Conservation (phyloP, 1,284 basidiomycete species). For the Cystobasidiaceae sp. region DNA sequence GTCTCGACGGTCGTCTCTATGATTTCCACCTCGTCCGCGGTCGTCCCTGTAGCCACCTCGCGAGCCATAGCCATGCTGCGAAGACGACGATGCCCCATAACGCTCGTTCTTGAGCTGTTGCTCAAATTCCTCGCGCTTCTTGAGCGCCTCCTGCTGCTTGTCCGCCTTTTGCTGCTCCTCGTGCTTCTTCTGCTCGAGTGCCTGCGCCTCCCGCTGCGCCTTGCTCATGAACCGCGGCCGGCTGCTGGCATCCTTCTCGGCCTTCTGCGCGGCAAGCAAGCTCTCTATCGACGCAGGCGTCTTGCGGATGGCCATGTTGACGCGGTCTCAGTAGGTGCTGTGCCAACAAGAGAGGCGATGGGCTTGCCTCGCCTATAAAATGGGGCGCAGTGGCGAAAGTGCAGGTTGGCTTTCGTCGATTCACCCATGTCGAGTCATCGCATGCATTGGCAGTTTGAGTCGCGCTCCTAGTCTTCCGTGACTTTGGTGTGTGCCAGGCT, state of each 20-base stretch:
- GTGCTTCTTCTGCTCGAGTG: constrained; percentile 77
- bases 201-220: constrained; percentile 78
- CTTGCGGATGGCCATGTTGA: neutral
- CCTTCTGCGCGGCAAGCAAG: constrained; percentile 75
- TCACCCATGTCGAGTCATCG: too few species aligned
- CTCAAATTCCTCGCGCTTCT: constrained; percentile 65
- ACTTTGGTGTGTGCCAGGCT: too few species aligned
- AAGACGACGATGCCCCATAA: constrained; percentile 16
- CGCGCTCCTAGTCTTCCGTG: too few species aligned
- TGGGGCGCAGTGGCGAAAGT: too few species aligned
- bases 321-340: neutral
- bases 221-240: constrained; percentile 85
- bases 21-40: neutral
- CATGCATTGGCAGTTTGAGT: too few species aligned
- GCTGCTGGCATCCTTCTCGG: constrained; percentile 72
- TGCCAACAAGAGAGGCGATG: neutral
- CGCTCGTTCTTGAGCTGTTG: constrained; percentile 65
- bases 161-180: constrained; percentile 56
- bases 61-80: constrained; percentile 4
- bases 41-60: neutral
- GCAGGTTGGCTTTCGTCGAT: too few species aligned
- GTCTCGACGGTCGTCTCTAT: too few species aligned
- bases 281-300: constrained; percentile 23
- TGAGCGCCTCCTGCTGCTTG: constrained; percentile 56
- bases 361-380: too few species aligned